These are phyloP conservation scores for Ogataea philodendri DNA, from an alignment of 805 yeast species.

Conservation along the genomic window DNA sequence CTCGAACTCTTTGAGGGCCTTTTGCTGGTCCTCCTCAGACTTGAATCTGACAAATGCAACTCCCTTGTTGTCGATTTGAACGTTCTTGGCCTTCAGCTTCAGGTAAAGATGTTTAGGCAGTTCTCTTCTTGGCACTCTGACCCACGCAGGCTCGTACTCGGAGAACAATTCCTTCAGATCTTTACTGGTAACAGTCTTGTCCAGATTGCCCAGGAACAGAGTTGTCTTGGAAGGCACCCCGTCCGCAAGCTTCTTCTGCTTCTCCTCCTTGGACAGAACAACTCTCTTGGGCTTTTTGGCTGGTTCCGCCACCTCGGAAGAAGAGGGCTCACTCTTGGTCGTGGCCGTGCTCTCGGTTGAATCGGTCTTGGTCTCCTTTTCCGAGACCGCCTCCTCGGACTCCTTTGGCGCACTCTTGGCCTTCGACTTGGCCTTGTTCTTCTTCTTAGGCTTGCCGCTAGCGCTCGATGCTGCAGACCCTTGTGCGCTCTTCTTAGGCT, in stretches of 20 bases:
- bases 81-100: constrained; percentile 44
- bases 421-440: constrained; percentile 12
- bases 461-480: constrained; percentile 9
- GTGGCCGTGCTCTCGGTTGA: constrained; percentile 12
- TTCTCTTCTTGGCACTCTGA: constrained; percentile 55
- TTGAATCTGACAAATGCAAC: constrained; percentile 60
- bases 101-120: constrained; percentile 44
- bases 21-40: constrained; percentile 43
- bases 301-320: constrained; percentile 7
- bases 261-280: constrained; percentile 30
- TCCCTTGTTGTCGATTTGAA: constrained; percentile 55
- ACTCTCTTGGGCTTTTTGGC: constrained; percentile 15
- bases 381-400: constrained; percentile 11
- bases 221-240: constrained; percentile 59
- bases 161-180: constrained; percentile 45
- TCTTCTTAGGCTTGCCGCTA: constrained; percentile 8
- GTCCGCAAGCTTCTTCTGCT: constrained; percentile 37
- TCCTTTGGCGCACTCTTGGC: not conserved
- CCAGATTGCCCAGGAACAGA: constrained; percentile 60
- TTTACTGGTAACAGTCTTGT: constrained; percentile 46
- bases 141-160: constrained; percentile 53
- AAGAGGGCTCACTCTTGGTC: constrained; percentile 11
- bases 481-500: constrained; percentile 28
- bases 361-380: constrained; percentile 10
- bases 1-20: constrained; percentile 58